Evolutionary conservation across 129 eudicot species (phyloP).

Genomic region (Chrysanthemum lavandulifolium): DNA sequence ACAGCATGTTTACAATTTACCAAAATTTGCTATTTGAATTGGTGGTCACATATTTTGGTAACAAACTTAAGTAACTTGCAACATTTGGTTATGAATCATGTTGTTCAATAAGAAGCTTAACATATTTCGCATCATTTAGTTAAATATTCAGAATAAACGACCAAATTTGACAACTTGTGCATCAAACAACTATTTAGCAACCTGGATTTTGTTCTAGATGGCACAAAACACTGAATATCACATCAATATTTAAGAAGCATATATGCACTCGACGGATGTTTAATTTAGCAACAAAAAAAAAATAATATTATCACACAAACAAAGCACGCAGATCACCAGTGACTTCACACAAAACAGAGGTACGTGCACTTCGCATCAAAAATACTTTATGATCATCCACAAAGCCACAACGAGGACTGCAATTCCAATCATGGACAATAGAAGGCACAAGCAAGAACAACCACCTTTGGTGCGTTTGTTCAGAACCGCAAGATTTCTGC

Average conservation of each 20-base stretch:
- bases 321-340: constrained; percentile 25
- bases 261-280: constrained; percentile 28
- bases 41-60: too few relatives aligned
- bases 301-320: constrained; percentile 19
- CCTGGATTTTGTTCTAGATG: constrained; percentile 15
- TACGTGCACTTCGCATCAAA: constrained; percentile 35
- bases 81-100: too few relatives aligned
- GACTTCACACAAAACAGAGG: constrained; percentile 22
- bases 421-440: constrained; percentile 54
- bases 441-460: constrained; percentile 74
- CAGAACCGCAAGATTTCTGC: constrained; percentile 64
- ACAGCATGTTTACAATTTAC: too few relatives aligned
- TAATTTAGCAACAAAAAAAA: neutral
- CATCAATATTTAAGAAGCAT: constrained; percentile 19
- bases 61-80: too few relatives aligned
- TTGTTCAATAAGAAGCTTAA: too few relatives aligned
- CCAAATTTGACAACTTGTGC: neutral
- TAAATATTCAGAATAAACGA: constrained; percentile 5
- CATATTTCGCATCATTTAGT: neutral
- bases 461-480: constrained; percentile 81
- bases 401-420: constrained; percentile 44
- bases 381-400: constrained; percentile 54
- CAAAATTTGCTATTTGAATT: too few relatives aligned
- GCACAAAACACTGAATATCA: constrained; percentile 13
- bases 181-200: constrained; percentile 14